Percentiles rank a stretch among this genome's conserved stretches.
phyloP scores from a whole-genome alignment of 2,329 filamentous ascomycete species.

The Cladosporium sp. region DNA sequence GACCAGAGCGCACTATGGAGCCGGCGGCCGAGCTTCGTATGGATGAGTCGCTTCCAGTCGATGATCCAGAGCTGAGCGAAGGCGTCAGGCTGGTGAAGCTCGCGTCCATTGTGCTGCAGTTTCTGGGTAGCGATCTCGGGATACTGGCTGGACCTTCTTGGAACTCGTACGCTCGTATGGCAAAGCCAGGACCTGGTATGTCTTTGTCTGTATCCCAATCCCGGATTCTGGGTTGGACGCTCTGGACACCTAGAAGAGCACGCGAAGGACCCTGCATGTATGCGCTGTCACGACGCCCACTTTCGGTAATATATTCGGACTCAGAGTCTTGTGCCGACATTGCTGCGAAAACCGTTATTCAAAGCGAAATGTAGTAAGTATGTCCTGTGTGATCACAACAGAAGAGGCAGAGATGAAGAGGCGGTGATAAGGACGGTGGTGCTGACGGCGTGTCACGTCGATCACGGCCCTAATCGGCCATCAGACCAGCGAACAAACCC shows the following conservation, averaged over 20 bases:
- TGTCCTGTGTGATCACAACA: background rate
- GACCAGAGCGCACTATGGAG: background rate
- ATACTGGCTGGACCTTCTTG: constrained; percentile 11
- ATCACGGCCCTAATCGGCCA: background rate
- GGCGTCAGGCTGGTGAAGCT: constrained; percentile 3
- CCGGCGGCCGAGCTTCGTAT: constrained; percentile 7
- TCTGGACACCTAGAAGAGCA: background rate
- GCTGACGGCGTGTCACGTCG: constrained; percentile 4
- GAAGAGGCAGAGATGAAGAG: background rate
- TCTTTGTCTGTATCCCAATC: constrained; percentile 8
- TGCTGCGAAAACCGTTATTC: constrained; percentile 1
- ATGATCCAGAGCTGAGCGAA: constrained; percentile 8
- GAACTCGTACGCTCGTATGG: background rate
- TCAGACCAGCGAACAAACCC: background rate
- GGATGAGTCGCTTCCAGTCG: constrained; percentile 11
- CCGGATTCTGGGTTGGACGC: constrained; percentile 4
- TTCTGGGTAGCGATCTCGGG: constrained; percentile 1
- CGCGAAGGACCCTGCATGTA: constrained; percentile 16
- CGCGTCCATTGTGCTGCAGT: constrained; percentile 1
- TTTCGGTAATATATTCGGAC: constrained; percentile 19
- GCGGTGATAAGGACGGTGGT: constrained; percentile 2
- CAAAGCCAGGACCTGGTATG: background rate
- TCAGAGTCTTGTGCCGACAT: constrained; percentile 12
- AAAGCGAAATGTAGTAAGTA: background rate
- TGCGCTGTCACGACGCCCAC: constrained; percentile 21